Conservation (phyloP, 2,329 filamentous ascomycete species). For the Delphinella strobiligena region DNA sequence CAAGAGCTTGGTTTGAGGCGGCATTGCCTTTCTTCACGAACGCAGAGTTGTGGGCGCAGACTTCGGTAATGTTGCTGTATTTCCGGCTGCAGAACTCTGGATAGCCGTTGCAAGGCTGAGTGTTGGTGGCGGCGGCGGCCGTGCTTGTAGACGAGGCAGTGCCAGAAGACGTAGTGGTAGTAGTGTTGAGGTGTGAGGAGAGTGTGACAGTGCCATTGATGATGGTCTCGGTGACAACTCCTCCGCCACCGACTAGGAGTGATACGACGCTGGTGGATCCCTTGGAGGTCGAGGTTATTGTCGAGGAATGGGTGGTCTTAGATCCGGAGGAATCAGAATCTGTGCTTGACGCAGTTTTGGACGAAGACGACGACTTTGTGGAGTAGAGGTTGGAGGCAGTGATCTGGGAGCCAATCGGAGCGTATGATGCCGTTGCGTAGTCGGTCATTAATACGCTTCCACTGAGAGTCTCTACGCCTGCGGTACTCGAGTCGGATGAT, state of each 20-base stretch:
- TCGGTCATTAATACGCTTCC: constrained; percentile 1
- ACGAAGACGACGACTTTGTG: background rate
- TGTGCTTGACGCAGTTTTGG: background rate
- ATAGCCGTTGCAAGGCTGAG: constrained; percentile 62
- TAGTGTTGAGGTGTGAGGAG: constrained; percentile 31
- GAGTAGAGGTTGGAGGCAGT: constrained; percentile 5
- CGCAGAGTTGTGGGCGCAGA: constrained; percentile 71
- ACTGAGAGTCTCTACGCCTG: background rate
- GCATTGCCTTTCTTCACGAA: constrained; percentile 60
- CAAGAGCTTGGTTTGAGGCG: constrained; percentile 61
- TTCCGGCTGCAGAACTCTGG: constrained; percentile 63
- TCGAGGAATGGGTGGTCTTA: constrained; percentile 2
- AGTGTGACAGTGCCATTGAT: constrained; percentile 11
- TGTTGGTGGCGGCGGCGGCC: constrained; percentile 46
- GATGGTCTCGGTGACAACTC: constrained; percentile 8
- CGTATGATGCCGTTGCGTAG: too few relatives aligned
- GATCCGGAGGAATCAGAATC: too few relatives aligned
- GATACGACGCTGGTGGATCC: constrained; percentile 10
- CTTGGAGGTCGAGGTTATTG: constrained; percentile 7
- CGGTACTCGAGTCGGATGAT: constrained; percentile 17
- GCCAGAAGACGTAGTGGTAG: constrained; percentile 25
- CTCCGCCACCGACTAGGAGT: constrained; percentile 9
- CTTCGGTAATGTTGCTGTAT: constrained; percentile 71
- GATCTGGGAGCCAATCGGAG: constrained; percentile 4
- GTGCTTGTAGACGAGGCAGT: constrained; percentile 17